phyloP scores from a whole-genome alignment of 2,329 filamentous ascomycete genomes.

The Monilinia vaccinii-corymbosi region DNA sequence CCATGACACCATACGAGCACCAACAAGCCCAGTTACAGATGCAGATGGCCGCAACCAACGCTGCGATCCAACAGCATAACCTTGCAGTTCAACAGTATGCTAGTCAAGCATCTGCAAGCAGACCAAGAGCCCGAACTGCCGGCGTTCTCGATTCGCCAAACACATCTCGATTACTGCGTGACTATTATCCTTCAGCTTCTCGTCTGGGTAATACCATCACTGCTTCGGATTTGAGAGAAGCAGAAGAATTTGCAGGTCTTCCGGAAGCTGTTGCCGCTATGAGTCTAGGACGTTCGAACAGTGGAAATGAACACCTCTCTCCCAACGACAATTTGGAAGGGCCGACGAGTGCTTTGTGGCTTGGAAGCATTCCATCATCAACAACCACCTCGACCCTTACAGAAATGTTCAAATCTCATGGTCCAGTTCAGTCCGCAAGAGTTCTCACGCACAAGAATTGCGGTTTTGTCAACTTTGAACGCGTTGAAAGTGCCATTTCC shows the following conservation, averaged over 20 bases:
- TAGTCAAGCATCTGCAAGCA: slow-evolving; percentile 68
- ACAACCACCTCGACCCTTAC: slow-evolving; percentile 92
- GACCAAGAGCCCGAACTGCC: slow-evolving; percentile 83
- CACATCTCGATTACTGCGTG: slow-evolving; percentile 45
- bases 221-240: slow-evolving; percentile 68
- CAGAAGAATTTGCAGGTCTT: slow-evolving; percentile 70
- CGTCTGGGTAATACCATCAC: slow-evolving; percentile 69
- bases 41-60: slow-evolving; percentile 54
- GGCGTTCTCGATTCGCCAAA: slow-evolving; percentile 64
- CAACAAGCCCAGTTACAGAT: slow-evolving; percentile 54
- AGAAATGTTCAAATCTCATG: slow-evolving; percentile 92
- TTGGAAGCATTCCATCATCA: slow-evolving; percentile 93
- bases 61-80: slow-evolving; percentile 81
- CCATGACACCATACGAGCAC: slow-evolving; percentile 43
- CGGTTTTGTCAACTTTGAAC: slow-evolving; percentile 96
- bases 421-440: slow-evolving; percentile 79
- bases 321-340: slow-evolving; percentile 80
- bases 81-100: slow-evolving; percentile 88
- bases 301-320: slow-evolving; percentile 58
- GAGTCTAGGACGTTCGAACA: slow-evolving; percentile 58
- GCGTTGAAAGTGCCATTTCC: slow-evolving; percentile 78
- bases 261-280: slow-evolving; percentile 76
- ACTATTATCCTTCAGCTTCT: slow-evolving; percentile 67
- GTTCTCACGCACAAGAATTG: slow-evolving; percentile 98
- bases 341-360: slow-evolving; percentile 89